Percentiles rank a stretch among this genome's conserved stretches.
Evolutionary conservation across 768 basidiomycete genomes (phyloP).

Genomic region (Trametes sanguinea): DNA sequence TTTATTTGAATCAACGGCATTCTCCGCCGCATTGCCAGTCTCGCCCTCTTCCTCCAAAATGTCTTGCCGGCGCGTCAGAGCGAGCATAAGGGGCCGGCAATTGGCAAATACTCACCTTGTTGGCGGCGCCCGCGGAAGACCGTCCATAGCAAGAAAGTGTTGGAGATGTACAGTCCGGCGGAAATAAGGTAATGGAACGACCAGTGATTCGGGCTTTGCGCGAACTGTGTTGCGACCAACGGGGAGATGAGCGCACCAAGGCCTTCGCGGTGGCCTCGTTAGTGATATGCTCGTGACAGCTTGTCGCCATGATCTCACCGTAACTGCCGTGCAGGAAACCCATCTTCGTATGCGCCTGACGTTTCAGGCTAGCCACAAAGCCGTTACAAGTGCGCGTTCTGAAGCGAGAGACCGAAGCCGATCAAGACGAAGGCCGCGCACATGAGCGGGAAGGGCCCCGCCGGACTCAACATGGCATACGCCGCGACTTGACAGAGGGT

Average conservation of each 20-base stretch:
- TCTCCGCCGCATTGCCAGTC: constrained; percentile 27
- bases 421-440: constrained; percentile 47
- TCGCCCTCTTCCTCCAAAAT: constrained; percentile 32
- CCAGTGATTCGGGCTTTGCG: constrained; percentile 42
- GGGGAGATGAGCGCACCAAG: constrained; percentile 55
- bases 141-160: constrained; percentile 17
- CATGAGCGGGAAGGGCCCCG: constrained; percentile 65
- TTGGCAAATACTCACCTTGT: constrained; percentile 26
- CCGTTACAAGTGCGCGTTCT: constrained; percentile 76
- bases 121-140: constrained; percentile 34
- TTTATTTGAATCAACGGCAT: constrained; percentile 31
- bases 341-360: constrained; percentile 61
- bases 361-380: constrained; percentile 59
- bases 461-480: constrained; percentile 53
- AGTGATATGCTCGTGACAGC: not conserved
- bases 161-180: constrained; percentile 27
- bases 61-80: constrained; percentile 19
- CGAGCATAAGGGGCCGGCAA: not conserved
- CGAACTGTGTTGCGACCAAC: constrained; percentile 56
- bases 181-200: constrained; percentile 47
- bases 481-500: constrained; percentile 52
- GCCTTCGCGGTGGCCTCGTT: constrained; percentile 40
- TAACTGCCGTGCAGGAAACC: constrained; percentile 67
- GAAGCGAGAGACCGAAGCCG: constrained; percentile 46
- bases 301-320: constrained; percentile 37